phyloP scores from a whole-genome alignment of 441 rosid species.

The Eruca vesicaria region DNA sequence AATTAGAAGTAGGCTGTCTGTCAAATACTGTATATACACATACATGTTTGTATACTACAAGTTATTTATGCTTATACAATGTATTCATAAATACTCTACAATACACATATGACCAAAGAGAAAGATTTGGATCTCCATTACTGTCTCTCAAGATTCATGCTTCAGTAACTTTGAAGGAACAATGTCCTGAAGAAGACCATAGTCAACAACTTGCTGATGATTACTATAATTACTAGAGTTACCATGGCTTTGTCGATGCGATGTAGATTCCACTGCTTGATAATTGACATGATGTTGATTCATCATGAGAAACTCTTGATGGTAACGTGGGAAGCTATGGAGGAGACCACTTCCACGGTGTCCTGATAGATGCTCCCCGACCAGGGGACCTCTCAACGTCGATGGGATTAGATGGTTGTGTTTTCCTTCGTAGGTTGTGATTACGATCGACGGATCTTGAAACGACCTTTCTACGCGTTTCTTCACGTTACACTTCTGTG shows the following conservation, averaged over 20 bases:
- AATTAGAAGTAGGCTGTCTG: background rate
- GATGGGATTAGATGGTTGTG: slow-evolving; percentile 68
- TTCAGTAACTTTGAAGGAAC: slow-evolving; percentile 68
- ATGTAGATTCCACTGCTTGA: slow-evolving; percentile 11
- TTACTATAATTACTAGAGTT: slow-evolving; percentile 29
- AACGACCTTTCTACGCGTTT: slow-evolving; percentile 69
- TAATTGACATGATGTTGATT: background rate
- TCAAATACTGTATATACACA: background rate
- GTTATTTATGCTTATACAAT: background rate
- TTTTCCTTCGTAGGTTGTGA: slow-evolving; percentile 71
- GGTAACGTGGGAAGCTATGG: slow-evolving; percentile 42
- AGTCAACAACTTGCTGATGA: slow-evolving; percentile 48
- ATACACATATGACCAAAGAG: background rate
- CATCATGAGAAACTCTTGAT: slow-evolving; percentile 40
- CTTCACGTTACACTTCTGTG: slow-evolving; percentile 69
- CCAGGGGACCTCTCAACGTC: slow-evolving; percentile 48
- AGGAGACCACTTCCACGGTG: slow-evolving; percentile 11
- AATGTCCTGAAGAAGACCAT: slow-evolving; percentile 81
- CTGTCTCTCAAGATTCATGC: slow-evolving; percentile 47
- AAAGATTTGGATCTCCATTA: background rate
- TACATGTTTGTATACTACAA: background rate
- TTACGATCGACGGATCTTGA: slow-evolving; percentile 59
- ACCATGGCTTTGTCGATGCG: slow-evolving; percentile 28
- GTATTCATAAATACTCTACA: background rate
- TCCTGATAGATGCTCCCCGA: slow-evolving; percentile 26